Evolutionary conservation across 495 filamentous ascomycete genomes (phyloP).

Genomic region (Tetracladium setigerum): DNA sequence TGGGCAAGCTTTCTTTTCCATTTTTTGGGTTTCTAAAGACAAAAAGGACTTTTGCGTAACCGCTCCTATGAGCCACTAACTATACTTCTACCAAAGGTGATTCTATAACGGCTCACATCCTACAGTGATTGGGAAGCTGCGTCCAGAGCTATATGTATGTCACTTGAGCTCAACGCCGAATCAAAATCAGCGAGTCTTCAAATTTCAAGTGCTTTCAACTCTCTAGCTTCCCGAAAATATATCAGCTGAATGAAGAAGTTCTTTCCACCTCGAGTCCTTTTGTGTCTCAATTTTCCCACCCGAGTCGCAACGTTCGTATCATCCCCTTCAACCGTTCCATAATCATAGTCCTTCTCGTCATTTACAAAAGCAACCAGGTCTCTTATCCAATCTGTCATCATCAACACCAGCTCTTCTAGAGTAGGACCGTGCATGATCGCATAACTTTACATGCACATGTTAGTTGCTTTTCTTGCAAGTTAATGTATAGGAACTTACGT

Average conservation of each 20-base stretch:
- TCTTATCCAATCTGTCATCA: background rate
- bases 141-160: no score
- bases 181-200: no score
- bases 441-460: background rate
- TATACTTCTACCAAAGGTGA: no score
- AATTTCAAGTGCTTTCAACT: no score
- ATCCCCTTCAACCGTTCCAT: background rate
- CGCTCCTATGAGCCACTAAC: no score
- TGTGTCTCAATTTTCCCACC: background rate
- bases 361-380: constrained; percentile 4
- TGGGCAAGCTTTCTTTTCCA: no score
- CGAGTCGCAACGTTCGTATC: constrained; percentile 4
- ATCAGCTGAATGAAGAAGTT: constrained; percentile 3
- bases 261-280: constrained; percentile 1
- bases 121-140: no score
- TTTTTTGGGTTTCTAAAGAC: no score
- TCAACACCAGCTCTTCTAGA: background rate
- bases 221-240: no score
- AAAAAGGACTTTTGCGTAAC: no score
- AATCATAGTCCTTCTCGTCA: background rate
- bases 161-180: no score
- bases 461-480: background rate
- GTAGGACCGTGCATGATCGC: constrained; percentile 6
- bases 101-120: no score
- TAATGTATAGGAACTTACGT: background rate